Evolutionary conservation across 306 rosid species (phyloP), one percentile per base, ranked within the genome.

Genomic region (Hippophae rhamnoides): DNA sequence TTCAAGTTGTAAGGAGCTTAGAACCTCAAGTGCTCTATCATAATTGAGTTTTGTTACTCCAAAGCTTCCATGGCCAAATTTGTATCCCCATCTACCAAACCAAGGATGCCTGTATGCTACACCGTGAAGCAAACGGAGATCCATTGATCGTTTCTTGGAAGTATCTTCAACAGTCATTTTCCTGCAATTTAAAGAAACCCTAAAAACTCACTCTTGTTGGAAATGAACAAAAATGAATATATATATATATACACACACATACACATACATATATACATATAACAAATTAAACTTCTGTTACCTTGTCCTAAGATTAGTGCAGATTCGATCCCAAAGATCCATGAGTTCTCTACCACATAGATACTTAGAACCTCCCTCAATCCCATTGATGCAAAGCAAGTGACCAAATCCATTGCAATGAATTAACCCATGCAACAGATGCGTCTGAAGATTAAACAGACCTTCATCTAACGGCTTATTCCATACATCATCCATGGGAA

Each of bases 1-100:
- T 23, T 85, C 89, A 45, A 88, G 77, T 60, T 66, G 81, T 71
- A 83, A 52, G 2, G 94, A 75, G 52, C 90, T 78, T 55, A 90
- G 81, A 47, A 54, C 25, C 50, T 80, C 77, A 10, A 87, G 73
- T 45, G 97, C 90, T 58, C 61, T 69, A 13, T 71, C 46, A 67
- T 87, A 90, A 41, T 65, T 75, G 62, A 66, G 56, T 10, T 74
- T 79, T 43, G 74, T 78, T 18, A 85, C 85, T 1, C 96, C 94
- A 44, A 84, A 90, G 70, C 90, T 82, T 64, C 96, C 95, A 6
- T 81, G 88, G 55, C 74, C 72, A 50, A 90, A 87, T 44, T 61
- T 71, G 62, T 90, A 90, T 2, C 87, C 94, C 97, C 97, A 90
- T 60, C 96, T 75, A 14, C 95, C 95, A 38, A 90, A 90, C 97